Evolutionary conservation across 805 yeast species (phyloP), one percentile per base, ranked within the genome.

Genomic region (Candida oleophila): DNA sequence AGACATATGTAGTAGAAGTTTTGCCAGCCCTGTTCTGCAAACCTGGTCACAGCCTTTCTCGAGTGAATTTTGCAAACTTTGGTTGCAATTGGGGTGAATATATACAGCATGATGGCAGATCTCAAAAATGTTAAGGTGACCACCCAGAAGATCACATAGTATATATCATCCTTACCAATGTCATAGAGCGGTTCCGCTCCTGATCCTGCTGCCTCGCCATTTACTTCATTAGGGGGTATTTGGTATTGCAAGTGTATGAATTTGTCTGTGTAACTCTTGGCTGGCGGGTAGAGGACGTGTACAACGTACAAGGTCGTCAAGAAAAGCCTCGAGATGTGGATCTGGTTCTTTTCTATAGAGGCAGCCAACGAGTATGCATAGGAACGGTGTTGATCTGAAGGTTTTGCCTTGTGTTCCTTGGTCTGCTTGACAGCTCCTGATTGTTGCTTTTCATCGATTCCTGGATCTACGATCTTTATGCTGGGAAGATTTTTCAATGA

Each of bases 1-100:
- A 87, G 77, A 9, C 66, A 54, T 4, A 76, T 54, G 68, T 81
- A 87, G 61, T 86, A 87, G 4, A 79, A 56, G 15, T 80, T 61
- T 30, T 80, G 71, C 96, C 96, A 90, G 43, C 89, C 83, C 70
- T 89, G 97, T 65, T 89, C 97, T 47, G 89, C 86, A 60, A 87
- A 89, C 48, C 96, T 76, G 46, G 78, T 78, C 19, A 73, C 69
- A 0, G 85, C 78, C 55, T 81, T 83, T 14, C 61, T 62, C 2
- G 74, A 65, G 35, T 63, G 63, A 42, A 87, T 80, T 20, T 77
- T 69, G 41, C 70, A 60, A 7, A 44, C 47, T 41, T 43, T 47
- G 7, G 53, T 53, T 2, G 89, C 89, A 41, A 82, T 56, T 16
- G 91, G 89, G 45, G 68, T 72, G 42, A 86, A 74, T 8, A 80